phyloP scores from a whole-genome alignment of 2,329 filamentous ascomycete genomes.

The Chaetomium sp. region DNA sequence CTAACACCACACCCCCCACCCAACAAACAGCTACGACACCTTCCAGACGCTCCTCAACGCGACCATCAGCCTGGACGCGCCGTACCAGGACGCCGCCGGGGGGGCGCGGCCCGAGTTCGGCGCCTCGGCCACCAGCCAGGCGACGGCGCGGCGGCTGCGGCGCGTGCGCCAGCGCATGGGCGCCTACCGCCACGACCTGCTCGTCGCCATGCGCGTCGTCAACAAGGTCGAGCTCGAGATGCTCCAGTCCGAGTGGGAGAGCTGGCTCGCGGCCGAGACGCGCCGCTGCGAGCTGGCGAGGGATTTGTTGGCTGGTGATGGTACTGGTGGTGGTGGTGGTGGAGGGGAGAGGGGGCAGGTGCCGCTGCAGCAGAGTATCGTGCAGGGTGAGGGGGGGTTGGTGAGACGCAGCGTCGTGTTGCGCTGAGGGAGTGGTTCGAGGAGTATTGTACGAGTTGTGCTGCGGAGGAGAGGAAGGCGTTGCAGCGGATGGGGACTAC shows the following conservation, averaged over 20 bases:
- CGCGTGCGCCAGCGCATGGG: constrained; percentile 82
- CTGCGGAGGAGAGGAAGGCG: constrained; percentile 45
- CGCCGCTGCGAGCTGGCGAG: constrained; percentile 68
- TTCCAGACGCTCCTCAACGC: constrained; percentile 62
- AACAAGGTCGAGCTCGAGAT: constrained; percentile 88
- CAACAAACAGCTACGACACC: constrained; percentile 55
- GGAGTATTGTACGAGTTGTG: constrained; percentile 60
- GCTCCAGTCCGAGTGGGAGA: constrained; percentile 86
- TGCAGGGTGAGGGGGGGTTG: constrained; percentile 4
- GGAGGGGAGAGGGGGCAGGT: constrained; percentile 20
- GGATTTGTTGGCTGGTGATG: constrained; percentile 28
- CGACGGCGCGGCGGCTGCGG: constrained; percentile 67
- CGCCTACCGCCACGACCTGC: constrained; percentile 81
- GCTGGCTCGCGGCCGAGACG: constrained; percentile 83
- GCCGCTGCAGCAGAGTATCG: constrained; percentile 22
- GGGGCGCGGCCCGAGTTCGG: constrained; percentile 43
- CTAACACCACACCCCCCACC: background rate
- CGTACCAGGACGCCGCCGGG: constrained; percentile 54
- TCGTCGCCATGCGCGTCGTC: constrained; percentile 87
- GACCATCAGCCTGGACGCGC: constrained; percentile 60
- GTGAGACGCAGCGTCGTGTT: constrained; percentile 36
- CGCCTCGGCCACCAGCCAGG: constrained; percentile 52
- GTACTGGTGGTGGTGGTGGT: background rate
- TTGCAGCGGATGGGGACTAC: constrained; percentile 17
- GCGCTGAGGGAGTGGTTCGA: constrained; percentile 53